phyloP scores from a whole-genome alignment of 2,329 filamentous ascomycete genomes.

The Tolypocladium capitatum region DNA sequence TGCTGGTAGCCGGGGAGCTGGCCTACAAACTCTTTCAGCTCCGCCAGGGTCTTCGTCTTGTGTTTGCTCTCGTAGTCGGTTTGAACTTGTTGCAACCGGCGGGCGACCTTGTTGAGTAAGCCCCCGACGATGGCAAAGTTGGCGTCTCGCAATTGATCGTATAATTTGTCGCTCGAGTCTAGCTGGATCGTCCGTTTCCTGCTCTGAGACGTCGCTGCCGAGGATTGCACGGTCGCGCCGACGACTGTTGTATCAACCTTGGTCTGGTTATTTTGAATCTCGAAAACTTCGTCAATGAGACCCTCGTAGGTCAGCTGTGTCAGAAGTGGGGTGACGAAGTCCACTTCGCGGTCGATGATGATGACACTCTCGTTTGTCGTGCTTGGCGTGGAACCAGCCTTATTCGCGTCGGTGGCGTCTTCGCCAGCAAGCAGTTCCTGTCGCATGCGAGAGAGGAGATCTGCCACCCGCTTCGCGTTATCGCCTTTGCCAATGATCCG shows the following conservation, averaged over 20 bases:
- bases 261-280: conserved; percentile 82
- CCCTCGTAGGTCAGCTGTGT: conserved; percentile 97
- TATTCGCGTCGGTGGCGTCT: conserved; percentile 47
- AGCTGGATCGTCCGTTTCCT: conserved; percentile 79
- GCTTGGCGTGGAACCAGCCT: conserved; percentile 67
- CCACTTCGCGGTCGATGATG: conserved; percentile 88
- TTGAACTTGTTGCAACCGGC: conserved; percentile 70
- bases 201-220: conserved; percentile 42
- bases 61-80: conserved; percentile 84
- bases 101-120: conserved; percentile 78
- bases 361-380: conserved; percentile 81
- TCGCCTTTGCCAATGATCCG: conserved; percentile 93
- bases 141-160: conserved; percentile 72
- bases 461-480: conserved; percentile 77
- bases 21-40: conserved; percentile 89
- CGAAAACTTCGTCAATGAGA: conserved; percentile 83
- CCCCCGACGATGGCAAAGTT: conserved; percentile 93
- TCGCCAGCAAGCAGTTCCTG: conserved; percentile 77
- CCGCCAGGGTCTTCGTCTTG: conserved; percentile 72
- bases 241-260: conserved; percentile 87
- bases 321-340: conserved; percentile 81
- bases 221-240: conserved; percentile 54
- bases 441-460: conserved; percentile 80
- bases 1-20: conserved; percentile 86
- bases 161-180: conserved; percentile 81